These are phyloP conservation scores for Globisporangium cederbergense DNA, from an alignment of 352 stramenopile genomes.

Conservation along the genomic window DNA sequence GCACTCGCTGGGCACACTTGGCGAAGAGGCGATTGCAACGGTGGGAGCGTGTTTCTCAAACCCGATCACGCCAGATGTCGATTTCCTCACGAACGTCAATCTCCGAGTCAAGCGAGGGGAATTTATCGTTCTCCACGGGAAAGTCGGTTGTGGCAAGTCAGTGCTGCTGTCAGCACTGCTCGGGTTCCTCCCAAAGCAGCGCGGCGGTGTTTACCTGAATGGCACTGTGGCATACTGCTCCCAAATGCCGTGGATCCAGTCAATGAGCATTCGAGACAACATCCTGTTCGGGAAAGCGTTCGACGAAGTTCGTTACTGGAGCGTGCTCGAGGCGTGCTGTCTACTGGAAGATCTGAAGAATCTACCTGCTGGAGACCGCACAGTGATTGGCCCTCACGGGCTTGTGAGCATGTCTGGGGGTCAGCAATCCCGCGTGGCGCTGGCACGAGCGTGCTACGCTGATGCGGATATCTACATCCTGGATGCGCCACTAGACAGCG, in stretches of 20 bases:
- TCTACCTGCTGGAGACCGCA: conserved; percentile 57
- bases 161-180: conserved; percentile 50
- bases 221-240: conserved; percentile 76
- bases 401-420: conserved; percentile 50
- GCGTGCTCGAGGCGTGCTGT: conserved; percentile 58
- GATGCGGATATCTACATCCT: conserved; percentile 55
- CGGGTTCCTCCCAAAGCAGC: conserved; percentile 38
- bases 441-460: conserved; percentile 53
- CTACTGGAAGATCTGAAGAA: conserved; percentile 36
- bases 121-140: conserved; percentile 55
- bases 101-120: conserved; percentile 40
- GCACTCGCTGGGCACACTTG: conserved; percentile 1
- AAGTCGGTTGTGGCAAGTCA: conserved; percentile 64
- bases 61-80: conserved; percentile 19
- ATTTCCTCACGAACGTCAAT: conserved; percentile 46
- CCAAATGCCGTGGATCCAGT: conserved; percentile 95
- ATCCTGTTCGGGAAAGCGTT: conserved; percentile 92
- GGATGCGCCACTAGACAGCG: conserved; percentile 48
- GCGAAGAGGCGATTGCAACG: conserved; percentile 27
- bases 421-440: conserved; percentile 49
- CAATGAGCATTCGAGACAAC: conserved; percentile 95
- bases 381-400: conserved; percentile 41
- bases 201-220: conserved; percentile 34
- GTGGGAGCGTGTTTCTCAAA: conserved; percentile 46
- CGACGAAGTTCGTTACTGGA: conserved; percentile 59